These are phyloP conservation scores for Phytophthora palmivora DNA, from an alignment of 352 stramenopile species.

Conservation along the genomic window DNA sequence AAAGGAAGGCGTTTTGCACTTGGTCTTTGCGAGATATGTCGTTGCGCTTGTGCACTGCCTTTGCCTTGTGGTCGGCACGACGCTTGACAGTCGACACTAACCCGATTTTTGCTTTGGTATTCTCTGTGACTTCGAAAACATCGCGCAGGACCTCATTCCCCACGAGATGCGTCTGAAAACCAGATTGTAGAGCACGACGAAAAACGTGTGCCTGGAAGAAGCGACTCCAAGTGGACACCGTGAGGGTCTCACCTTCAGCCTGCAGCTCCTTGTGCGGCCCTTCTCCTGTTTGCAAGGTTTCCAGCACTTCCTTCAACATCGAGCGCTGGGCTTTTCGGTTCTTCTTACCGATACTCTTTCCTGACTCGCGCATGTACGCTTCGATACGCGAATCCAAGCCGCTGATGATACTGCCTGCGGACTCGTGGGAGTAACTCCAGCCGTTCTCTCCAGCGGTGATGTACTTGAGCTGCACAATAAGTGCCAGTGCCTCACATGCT, in stretches of 20 bases:
- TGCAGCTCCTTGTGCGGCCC: constrained; percentile 65
- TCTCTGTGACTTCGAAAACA: constrained; percentile 69
- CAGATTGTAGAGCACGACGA: constrained; percentile 54
- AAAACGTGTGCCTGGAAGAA: constrained; percentile 76
- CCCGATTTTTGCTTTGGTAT: constrained; percentile 49
- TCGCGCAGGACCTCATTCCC: constrained; percentile 67
- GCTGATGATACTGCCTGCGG: constrained; percentile 45
- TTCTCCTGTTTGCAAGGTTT: constrained; percentile 63
- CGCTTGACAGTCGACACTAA: constrained; percentile 59
- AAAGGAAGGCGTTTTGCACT: constrained; percentile 74
- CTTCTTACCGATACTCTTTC: constrained; percentile 76
- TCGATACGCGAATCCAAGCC: constrained; percentile 56
- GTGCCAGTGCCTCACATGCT: constrained; percentile 63
- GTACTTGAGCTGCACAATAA: constrained; percentile 77
- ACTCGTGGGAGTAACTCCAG: constrained; percentile 62
- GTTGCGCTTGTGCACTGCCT: constrained; percentile 64
- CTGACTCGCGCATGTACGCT: constrained; percentile 68
- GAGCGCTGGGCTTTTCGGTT: constrained; percentile 69
- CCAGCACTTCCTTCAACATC: constrained; percentile 73
- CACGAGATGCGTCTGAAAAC: constrained; percentile 66
- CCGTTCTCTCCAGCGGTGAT: constrained; percentile 25
- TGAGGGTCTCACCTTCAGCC: constrained; percentile 57
- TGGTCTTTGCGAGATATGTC: constrained; percentile 59
- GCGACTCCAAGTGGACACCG: constrained; percentile 62
- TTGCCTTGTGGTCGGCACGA: constrained; percentile 55